phyloP scores from a whole-genome alignment of 2,329 filamentous ascomycete species.

The Colletotrichum higginsianum region DNA sequence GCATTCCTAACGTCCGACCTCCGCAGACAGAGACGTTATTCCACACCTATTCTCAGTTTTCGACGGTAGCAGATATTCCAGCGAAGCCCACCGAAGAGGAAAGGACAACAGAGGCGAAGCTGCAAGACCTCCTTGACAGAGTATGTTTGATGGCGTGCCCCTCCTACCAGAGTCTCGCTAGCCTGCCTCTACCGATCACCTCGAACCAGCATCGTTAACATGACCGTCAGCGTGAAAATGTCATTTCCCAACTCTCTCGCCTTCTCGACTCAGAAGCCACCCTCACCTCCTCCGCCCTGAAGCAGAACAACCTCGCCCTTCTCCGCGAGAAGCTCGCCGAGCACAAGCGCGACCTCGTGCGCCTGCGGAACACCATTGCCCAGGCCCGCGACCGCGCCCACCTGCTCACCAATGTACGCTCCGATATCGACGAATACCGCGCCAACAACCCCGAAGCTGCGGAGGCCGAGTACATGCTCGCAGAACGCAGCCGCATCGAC shows the following conservation, averaged over 20 bases:
- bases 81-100: constrained; percentile 90
- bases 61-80: constrained; percentile 83
- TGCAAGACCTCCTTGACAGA: constrained; percentile 88
- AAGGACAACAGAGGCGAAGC: constrained; percentile 80
- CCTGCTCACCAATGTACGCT: constrained; percentile 89
- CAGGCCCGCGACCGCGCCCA: constrained; percentile 90
- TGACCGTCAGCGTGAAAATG: constrained; percentile 78
- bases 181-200: background rate
- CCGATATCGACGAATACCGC: constrained; percentile 92
- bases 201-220: constrained; percentile 6
- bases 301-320: constrained; percentile 94
- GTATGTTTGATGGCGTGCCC: constrained; percentile 59
- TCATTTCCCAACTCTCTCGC: constrained; percentile 86
- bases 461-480: constrained; percentile 97
- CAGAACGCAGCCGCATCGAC: constrained; percentile 88
- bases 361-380: constrained; percentile 80
- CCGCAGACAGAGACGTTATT: constrained; percentile 85
- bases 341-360: constrained; percentile 85
- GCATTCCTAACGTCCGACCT: constrained; percentile 37
- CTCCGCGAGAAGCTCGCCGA: constrained; percentile 91
- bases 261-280: constrained; percentile 93
- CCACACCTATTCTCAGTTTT: constrained; percentile 92
- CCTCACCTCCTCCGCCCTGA: constrained; percentile 91
- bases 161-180: background rate
- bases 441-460: constrained; percentile 84